Evolutionary conservation across 108 stramenopile genomes (phyloP), one percentile per base, ranked within the genome.

Genomic region (Nitzschia sp.): DNA sequence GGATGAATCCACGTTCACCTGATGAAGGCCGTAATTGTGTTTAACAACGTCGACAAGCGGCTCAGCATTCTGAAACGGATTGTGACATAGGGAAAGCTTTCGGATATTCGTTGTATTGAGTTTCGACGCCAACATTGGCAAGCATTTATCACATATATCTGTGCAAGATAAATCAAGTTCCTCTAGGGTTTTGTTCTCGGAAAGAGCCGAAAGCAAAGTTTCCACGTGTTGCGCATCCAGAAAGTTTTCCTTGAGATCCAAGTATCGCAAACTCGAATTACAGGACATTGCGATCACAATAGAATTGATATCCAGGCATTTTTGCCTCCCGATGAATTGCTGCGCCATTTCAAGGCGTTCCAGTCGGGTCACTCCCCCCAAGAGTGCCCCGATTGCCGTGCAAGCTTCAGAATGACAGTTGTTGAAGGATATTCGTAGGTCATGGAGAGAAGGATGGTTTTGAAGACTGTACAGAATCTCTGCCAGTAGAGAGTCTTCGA

Each of bases 211-310:
- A 19, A 51, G 21, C 4, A 51, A 19, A 17, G 4, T 51, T 51
- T 51, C 49, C 19, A 51, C 18, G 21, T 51, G 49, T 23, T 19
- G 18, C 49, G 49, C 11, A 19, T 23, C 21, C 21, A 51, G 13
- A 51, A 51, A 51, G 49, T 51, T 51, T 51, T 51, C 49, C n/a
- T 51, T 51, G 17, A 51, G n/a, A 51, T 51, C n/a, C 49, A 51
- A 51, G 49, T 19, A 21, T 19, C n/a, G 49, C n/a, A 51, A 51
- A 19, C 49, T 51, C 21, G 13, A 4, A 19, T 51, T 51, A 5
- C 13, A 4, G 21, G 21, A 4, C 19, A 51, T 17, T 4, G 19
- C 21, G 4, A 19, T 19, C 11, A 19, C 8, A 4, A 51, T 51
- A 4, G 49, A 19, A 23, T 23, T 8, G 13, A 51, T 51, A 51